Base-by-base conservation (phyloP, 441 rosid genomes). In the Melastoma candidum region DNA sequence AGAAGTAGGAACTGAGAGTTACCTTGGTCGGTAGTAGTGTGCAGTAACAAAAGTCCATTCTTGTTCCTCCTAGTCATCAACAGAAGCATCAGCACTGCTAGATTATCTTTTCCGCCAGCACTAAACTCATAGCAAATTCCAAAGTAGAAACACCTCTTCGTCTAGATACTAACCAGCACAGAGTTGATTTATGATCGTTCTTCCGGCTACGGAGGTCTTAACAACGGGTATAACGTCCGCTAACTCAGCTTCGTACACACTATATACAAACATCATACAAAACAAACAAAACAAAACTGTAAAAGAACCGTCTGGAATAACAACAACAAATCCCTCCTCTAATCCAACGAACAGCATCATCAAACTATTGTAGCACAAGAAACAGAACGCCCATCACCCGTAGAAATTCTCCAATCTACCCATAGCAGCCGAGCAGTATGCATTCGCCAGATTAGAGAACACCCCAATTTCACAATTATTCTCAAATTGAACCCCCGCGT, bases 11-110 rank as follows among this genome's bases (percentile, higher is more conserved):
- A 2, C 1, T 14, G 43, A 55, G 26, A 50, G 51, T 68, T 64
- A 89, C 97, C 98, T 80, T 93, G 98, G 68, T 93, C 98, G 8
- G 96, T 93, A 46, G 95, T 86, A 60, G 70, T 93, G 67, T 93
- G 96, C 2, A 95, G 97, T 68, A 93, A 73, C 49, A 93, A 86
- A 74, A 93, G 96, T 36, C 96, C 98, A 46, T 89, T 93, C 65
- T 89, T 93, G 72, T 93, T 93, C 59, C 98, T 97, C 88, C 22
- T 17, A 17, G 68, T 47, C 61, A 46, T 41, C 13, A 64, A 8
- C 7, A 27, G 26, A 25, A 22, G n/a, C 12, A 32, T n/a, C 24
- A 14, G 41, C 41, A 36, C 41, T 9, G 8, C 41, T 36, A 0
- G 7, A 4, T 36, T 36, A 36, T 36, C 41, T 36, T 4, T 6